These are phyloP conservation scores for Euphrasia arctica DNA, from an alignment of 305 asterid genomes.

Conservation along the genomic window DNA sequence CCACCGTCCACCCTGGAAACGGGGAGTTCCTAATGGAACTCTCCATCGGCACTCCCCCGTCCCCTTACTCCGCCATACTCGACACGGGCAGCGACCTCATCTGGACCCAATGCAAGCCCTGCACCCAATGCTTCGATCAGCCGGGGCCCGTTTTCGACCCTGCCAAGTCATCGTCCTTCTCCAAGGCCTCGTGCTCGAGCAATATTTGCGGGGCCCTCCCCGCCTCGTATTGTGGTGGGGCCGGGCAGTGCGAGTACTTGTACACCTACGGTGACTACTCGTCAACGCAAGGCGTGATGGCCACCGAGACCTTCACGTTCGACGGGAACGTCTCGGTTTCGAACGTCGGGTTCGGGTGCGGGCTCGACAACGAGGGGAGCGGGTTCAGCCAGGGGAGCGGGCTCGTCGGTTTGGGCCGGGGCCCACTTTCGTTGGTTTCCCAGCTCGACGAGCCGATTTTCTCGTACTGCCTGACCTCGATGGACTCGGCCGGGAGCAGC, in stretches of 20 bases:
- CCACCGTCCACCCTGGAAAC: conserved; percentile 62
- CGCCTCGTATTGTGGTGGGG: conserved; percentile 40
- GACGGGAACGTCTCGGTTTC: conserved; percentile 38
- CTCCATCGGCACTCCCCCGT: conserved; percentile 70
- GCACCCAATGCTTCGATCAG: conserved; percentile 59
- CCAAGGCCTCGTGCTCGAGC: conserved; percentile 49
- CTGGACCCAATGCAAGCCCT: conserved; percentile 93
- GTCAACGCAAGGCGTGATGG: conserved; percentile 64
- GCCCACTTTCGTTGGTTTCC: conserved; percentile 67
- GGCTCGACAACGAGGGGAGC: conserved; percentile 59
- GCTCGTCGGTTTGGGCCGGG: conserved; percentile 78
- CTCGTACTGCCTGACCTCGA: conserved; percentile 72
- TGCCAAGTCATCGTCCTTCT: conserved; percentile 49
- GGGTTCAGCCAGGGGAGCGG: conserved; percentile 73
- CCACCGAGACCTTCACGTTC: conserved; percentile 58
- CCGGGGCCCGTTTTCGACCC: conserved; percentile 71
- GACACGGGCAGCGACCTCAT: conserved; percentile 85
- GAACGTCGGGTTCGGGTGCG: conserved; percentile 71
- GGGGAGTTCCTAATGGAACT: conserved; percentile 74
- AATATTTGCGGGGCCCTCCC: conserved; percentile 58
- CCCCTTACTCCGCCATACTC: conserved; percentile 53
- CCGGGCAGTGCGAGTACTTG: conserved; percentile 44
- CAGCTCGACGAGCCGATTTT: conserved; percentile 70
- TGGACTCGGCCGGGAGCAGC: conserved; percentile 46
- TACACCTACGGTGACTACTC: conserved; percentile 80